Evolutionary conservation across 306 rosid genomes (phyloP), one percentile per base, ranked within the genome.

Genomic region (Prunus mongolica): DNA sequence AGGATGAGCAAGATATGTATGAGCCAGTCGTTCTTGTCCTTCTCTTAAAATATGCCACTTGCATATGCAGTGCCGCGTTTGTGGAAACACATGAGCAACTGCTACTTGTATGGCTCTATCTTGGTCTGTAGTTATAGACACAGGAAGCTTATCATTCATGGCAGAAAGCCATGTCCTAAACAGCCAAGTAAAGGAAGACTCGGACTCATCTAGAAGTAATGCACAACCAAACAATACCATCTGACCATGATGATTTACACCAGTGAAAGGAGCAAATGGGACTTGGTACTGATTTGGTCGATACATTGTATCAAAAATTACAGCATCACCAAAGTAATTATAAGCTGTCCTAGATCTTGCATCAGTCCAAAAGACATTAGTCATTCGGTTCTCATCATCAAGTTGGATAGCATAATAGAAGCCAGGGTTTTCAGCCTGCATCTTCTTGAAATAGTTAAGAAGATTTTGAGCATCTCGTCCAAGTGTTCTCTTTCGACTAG

Each of bases 21-120:
- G 96, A 87, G 93, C 88, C 79, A 91, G 11, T 79, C 96, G 83
- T 86, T 89, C 92, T 78, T 89, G 96, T 63, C 93, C 93, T 87
- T 91, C 96, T 79, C 96, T 87, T 84, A 91, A 86, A 71, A 91
- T 91, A 80, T 91, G 96, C 96, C 96, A 91, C 84, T 89, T 91
- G 86, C 96, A 91, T 70, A 91, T 91, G 67, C 93, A 89, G 69
- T 91, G 96, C 61, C 88, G 85, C 9, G 89, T 84, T 77, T 78
- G 83, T 10, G 93, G 88, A 71, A 91, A 87, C 68, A 83, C 96
- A 34, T 79, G 90, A 41, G 89, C 70, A 71, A 86, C 85, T 3
- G 96, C 96, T 41, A 69, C 87, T 80, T 89, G 84, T 79, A 91
- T 86, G 55, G 91, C 93, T 79, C 96, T 82, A 75, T 91, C 96